Evolutionary conservation across 805 yeast species (phyloP), one percentile per base, ranked within the genome.

Genomic region (Candida sithepensis): DNA sequence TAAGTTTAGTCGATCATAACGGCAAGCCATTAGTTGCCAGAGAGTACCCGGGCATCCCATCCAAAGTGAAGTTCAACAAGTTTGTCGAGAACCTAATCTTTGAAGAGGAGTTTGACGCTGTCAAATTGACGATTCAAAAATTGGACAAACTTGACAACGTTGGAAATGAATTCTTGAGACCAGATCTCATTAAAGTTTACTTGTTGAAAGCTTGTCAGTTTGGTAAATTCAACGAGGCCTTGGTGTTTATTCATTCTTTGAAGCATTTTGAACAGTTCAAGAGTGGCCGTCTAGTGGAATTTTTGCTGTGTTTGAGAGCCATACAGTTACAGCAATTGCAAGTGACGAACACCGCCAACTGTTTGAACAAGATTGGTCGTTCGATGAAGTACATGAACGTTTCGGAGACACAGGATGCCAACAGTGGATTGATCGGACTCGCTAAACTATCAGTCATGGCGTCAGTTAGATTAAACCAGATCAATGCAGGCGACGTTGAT

Each of bases 11-110:
- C 7, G 63, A 60, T 39, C 53, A 55, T 21, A 52, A 55, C 3
- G 65, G 66, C 18, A 52, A 60, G 33, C 67, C 68, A 14, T 44
- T 64, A 10, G 36, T 50, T 12, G 66, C 67, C 14, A 47, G 53
- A 34, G 34, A 40, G 14, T 55, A 46, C 21, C 60, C 57, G 28
- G 63, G 63, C 13, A 38, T 54, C 4, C 68, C 68, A 42, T 62
- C 67, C 4, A 47, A 44, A 16, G 43, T 43, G 4, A 59, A 58
- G 45, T 57, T 65, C 42, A 40, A 48, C 12, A 45, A 50, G 21
- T 65, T 65, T 40, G 56, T 65, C 39, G 53, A 56, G n/a, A 47
- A 55, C 8, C 41, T 65, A 21, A 4, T 58, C 9, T 33, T 54
- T 6, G 36, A 39, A 3, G 66, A 59, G 6, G 69, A 65, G 51